Evolutionary conservation across 805 yeast genomes (phyloP), one percentile per base, ranked within the genome.

Genomic region (Suhomyces sp.): DNA sequence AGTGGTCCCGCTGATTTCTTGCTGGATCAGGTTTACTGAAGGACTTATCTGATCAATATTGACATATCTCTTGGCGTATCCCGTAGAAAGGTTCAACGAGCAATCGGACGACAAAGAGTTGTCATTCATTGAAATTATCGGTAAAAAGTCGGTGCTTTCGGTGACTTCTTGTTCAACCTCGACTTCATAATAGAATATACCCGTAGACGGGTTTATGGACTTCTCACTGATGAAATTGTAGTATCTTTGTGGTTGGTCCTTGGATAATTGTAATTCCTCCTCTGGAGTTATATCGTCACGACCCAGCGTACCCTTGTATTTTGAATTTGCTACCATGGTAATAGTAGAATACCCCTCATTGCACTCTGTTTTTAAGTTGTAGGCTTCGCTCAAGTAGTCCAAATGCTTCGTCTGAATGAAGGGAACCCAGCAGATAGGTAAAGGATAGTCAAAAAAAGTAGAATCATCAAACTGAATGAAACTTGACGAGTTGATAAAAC

Each of bases 391-490:
- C 18, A 66, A 40, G 19, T 41, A 42, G 10, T 39, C 44, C 20
- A 61, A 43, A 32, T 47, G 46, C 13, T 51, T 46, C 11, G 44
- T 51, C 4, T 61, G 51, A 8, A 60, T 49, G n/a, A 68, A 40
- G 6, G 72, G 70, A 2, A 54, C 48, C 72, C 74, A 67, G 13
- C 62, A 56, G 36, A 58, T 45, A 1, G 72, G 72, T 23, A 67
- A 51, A 0, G 60, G 51, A 35, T 61, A 59, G 15, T 56, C 48
- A 27, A 58, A 62, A 22, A 42, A 42, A 4, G 47, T 43, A 13
- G 41, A 51, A 16, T 42, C 39, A 6, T 48, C 54, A 16, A 54
- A 46, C 43, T 42, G 41, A 3, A 63, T 40, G 35, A 60, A 54
- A 28, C 63, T 56, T 11, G 58, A 49, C 3, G 58, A 56, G 32